phyloP scores from a whole-genome alignment of 352 stramenopile species.

The Pythium angustatum region DNA sequence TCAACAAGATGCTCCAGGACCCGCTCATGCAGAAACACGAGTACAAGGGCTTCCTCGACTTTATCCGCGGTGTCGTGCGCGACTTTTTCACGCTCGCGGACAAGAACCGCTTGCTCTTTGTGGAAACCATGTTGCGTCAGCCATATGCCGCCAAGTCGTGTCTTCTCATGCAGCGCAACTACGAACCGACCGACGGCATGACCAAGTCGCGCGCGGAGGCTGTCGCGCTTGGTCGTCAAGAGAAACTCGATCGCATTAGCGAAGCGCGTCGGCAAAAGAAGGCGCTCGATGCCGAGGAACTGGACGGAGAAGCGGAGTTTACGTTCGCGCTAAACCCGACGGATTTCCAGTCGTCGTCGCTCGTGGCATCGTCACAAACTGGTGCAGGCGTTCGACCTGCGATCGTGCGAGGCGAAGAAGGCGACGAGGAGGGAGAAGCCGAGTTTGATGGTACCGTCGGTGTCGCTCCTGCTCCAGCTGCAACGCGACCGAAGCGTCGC shows the following conservation, averaged over 20 bases:
- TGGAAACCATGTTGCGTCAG: slow-evolving; percentile 73
- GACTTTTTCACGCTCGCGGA: slow-evolving; percentile 80
- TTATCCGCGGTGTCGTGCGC: slow-evolving; percentile 72
- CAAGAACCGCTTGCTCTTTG: slow-evolving; percentile 81
- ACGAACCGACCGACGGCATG: slow-evolving; percentile 68
- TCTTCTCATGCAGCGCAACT: slow-evolving; percentile 72
- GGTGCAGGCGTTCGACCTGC: background rate
- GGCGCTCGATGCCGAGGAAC: slow-evolving; percentile 69
- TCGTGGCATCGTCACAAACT: slow-evolving; percentile 31
- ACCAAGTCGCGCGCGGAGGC: slow-evolving; percentile 61
- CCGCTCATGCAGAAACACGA: slow-evolving; percentile 59
- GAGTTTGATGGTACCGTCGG: slow-evolving; percentile 27
- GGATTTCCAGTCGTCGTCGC: slow-evolving; percentile 60
- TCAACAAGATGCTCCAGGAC: slow-evolving; percentile 88
- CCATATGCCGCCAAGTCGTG: slow-evolving; percentile 68
- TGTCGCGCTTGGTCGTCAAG: slow-evolving; percentile 61
- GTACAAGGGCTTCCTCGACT: slow-evolving; percentile 74
- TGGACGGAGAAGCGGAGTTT: slow-evolving; percentile 82
- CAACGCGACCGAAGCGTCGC: slow-evolving; percentile 30
- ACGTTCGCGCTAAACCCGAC: slow-evolving; percentile 62
- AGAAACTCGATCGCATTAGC: slow-evolving; percentile 56
- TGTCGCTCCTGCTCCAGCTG: slow-evolving; percentile 15
- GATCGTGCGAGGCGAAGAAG: background rate
- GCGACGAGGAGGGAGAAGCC: slow-evolving; percentile 30
- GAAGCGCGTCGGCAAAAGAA: slow-evolving; percentile 69